A percentile compares a stretch with the other conserved stretches of the same genome.
These are phyloP conservation scores for Debaryomyces prosopidis DNA, from an alignment of 805 yeast genomes.

Conservation along the genomic window DNA sequence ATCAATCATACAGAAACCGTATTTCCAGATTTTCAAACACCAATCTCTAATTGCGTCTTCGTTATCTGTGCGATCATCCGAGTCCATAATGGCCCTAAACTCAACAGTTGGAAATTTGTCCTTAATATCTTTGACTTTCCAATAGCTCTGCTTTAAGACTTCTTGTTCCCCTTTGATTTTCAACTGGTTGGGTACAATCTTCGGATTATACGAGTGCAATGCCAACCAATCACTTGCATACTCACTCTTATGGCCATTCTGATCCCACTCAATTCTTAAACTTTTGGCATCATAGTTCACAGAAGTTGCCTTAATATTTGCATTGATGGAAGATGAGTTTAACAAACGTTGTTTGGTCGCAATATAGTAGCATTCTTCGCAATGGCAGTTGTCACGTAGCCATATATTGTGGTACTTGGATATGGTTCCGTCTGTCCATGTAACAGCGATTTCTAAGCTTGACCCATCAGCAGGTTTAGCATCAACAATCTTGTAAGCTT, in stretches of 20 bases:
- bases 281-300: constrained; percentile 10
- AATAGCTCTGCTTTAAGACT: constrained; percentile 33
- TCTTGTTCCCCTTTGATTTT: constrained; percentile 29
- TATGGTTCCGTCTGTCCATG: constrained; percentile 5
- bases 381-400: constrained; percentile 67
- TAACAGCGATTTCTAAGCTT: constrained; percentile 2
- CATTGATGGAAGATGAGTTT: constrained; percentile 49
- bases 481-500: neutral
- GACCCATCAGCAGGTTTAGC: neutral
- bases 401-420: constrained; percentile 50
- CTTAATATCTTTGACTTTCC: constrained; percentile 47
- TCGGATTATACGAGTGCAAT: constrained; percentile 54
- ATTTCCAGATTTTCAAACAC: constrained; percentile 51
- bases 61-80: constrained; percentile 25
- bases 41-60: constrained; percentile 53
- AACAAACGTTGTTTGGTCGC: constrained; percentile 60
- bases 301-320: constrained; percentile 23
- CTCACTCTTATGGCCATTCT: constrained; percentile 36
- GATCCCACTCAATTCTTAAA: constrained; percentile 38
- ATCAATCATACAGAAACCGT: constrained; percentile 63
- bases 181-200: constrained; percentile 30
- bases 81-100: constrained; percentile 45
- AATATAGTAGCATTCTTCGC: constrained; percentile 52
- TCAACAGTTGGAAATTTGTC: constrained; percentile 48
- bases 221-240: constrained; percentile 45